A percentile compares a stretch with the other conserved stretches of the same genome.
These are phyloP conservation scores for Ziziphus jujuba DNA, from an alignment of 306 rosid species.

Conservation along the genomic window DNA sequence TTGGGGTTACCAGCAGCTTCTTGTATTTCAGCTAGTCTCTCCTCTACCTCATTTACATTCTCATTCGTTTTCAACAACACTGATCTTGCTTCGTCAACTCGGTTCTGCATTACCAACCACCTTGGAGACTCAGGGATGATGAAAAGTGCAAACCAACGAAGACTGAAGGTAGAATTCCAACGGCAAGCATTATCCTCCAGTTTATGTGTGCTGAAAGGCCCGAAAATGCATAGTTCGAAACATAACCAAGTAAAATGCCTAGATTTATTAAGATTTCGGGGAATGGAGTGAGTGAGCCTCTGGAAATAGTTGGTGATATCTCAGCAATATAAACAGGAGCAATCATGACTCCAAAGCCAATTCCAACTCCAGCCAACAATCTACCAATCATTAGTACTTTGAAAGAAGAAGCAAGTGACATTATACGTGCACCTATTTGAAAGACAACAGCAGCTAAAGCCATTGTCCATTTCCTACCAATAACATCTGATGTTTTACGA, in stretches of 20 bases:
- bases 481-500: slow-evolving; percentile 80
- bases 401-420: slow-evolving; percentile 83
- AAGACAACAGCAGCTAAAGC: slow-evolving; percentile 77
- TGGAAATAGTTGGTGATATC: slow-evolving; percentile 70
- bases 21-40: slow-evolving; percentile 77
- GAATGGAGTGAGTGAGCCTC: slow-evolving; percentile 88
- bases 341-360: slow-evolving; percentile 88
- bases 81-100: slow-evolving; percentile 78
- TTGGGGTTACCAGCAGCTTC: slow-evolving; percentile 61
- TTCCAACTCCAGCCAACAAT: slow-evolving; percentile 83
- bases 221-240: slow-evolving; percentile 79
- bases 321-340: slow-evolving; percentile 90
- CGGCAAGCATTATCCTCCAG: slow-evolving; percentile 96
- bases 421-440: slow-evolving; percentile 70
- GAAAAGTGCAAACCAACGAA: slow-evolving; percentile 89
- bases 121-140: slow-evolving; percentile 90
- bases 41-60: slow-evolving; percentile 77
- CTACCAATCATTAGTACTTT: slow-evolving; percentile 63
- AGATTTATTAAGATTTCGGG: slow-evolving; percentile 83
- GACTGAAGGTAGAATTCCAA: slow-evolving; percentile 76
- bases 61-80: slow-evolving; percentile 78
- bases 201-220: slow-evolving; percentile 68
- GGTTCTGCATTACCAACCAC: slow-evolving; percentile 79
- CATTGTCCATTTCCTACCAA: slow-evolving; percentile 98
- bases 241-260: slow-evolving; percentile 87